Percentiles rank a stretch among this genome's conserved stretches.
Conservation (phyloP, 192 early-diverging fungal genomes). For the Podochytrium sp. region DNA sequence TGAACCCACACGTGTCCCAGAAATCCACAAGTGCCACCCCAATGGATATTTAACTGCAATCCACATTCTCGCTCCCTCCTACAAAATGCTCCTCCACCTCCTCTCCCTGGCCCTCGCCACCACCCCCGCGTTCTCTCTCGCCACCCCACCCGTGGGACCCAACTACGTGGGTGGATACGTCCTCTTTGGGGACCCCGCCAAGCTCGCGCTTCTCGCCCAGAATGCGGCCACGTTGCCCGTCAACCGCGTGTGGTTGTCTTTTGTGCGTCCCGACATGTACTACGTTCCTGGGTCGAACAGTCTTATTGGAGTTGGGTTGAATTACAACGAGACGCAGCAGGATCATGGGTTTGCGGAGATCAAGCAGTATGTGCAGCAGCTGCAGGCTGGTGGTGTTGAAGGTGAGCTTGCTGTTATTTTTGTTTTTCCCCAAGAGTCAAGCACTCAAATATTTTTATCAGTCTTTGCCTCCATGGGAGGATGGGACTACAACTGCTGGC, state of each 20-base stretch:
- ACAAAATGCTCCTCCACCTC: not conserved
- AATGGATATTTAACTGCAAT: no score
- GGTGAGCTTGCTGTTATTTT: no score
- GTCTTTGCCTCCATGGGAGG: conserved; percentile 27
- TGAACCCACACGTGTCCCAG: no score
- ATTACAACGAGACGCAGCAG: conserved; percentile 2
- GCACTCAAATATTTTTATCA: no score
- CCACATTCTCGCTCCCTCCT: not conserved
- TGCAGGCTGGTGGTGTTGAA: conserved; percentile 27
- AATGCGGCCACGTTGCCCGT: conserved; percentile 20
- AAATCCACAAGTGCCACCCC: no score
- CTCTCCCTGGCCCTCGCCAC: not conserved
- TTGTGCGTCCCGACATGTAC: conserved; percentile 23
- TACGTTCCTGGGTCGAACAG: conserved; percentile 16
- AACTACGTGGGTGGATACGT: conserved; percentile 12
- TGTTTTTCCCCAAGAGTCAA: no score
- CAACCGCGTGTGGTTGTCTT: conserved; percentile 26
- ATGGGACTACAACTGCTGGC: conserved; percentile 27
- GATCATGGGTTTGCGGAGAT: conserved; percentile 25
- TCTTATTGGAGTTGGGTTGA: conserved; percentile 5
- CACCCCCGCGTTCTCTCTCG: not conserved
- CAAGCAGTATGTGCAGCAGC: conserved; percentile 11
- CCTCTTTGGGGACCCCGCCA: conserved; percentile 21
- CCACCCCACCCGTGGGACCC: not conserved
- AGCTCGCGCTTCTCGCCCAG: conserved; percentile 16